A percentile compares a stretch with the other conserved stretches of the same genome.
Evolutionary conservation across 371 early-diverging fungal species (phyloP).

Genomic region (Synchytrium microbalum): DNA sequence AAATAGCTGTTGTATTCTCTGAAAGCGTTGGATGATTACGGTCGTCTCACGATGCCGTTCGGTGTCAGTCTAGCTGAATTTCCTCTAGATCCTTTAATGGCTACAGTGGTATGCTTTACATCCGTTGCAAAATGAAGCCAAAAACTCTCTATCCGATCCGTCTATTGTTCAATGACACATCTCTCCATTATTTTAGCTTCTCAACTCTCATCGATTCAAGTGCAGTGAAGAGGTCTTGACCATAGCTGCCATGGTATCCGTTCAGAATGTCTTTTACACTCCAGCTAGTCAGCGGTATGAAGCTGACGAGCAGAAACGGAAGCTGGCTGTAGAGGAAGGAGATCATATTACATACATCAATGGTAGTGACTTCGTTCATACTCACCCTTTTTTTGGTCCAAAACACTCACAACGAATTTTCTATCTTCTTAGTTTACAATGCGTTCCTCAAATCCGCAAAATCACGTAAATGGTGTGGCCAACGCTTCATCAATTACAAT

Average conservation of each 20-base stretch:
- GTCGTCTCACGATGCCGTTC: conserved; percentile 66
- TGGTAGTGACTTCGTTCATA: conserved; percentile 21
- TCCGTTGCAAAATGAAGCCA: background rate
- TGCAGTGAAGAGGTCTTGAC: conserved; percentile 74
- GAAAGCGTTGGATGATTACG: conserved; percentile 67
- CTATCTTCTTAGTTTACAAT: conserved; percentile 65
- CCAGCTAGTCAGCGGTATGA: conserved; percentile 43
- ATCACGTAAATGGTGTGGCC: conserved; percentile 67
- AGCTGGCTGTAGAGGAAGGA: conserved; percentile 69
- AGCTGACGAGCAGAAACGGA: conserved; percentile 50
- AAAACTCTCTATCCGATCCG: background rate
- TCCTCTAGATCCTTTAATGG: conserved; percentile 70
- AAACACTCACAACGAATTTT: background rate
- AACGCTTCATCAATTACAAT: conserved; percentile 63
- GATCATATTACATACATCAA: conserved; percentile 61
- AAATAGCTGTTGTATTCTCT: conserved; percentile 53
- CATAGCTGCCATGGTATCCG: conserved; percentile 74
- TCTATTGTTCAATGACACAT: background rate
- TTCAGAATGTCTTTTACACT: conserved; percentile 62
- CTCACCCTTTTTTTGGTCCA: background rate
- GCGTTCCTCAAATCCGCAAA: conserved; percentile 58
- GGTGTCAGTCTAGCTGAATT: conserved; percentile 73
- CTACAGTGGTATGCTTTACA: conserved; percentile 43
- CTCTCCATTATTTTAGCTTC: conserved; percentile 26
- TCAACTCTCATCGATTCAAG: conserved; percentile 55